Conservation (phyloP, 352 stramenopile genomes). For the Phytophthora idaei region DNA sequence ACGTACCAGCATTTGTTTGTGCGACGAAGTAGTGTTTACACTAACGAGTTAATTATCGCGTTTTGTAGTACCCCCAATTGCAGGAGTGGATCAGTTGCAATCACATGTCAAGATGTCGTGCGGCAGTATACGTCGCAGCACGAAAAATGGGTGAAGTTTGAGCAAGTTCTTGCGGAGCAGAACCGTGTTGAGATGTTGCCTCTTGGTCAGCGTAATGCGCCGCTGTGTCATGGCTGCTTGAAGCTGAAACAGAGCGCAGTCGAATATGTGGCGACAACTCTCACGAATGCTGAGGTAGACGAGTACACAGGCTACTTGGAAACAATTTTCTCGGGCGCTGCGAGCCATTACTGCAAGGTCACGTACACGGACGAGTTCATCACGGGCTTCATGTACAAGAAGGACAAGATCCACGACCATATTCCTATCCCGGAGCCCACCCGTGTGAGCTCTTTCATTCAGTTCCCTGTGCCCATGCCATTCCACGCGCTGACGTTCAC, state of each 20-base stretch:
- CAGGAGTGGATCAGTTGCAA: constrained; percentile 50
- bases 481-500: constrained; percentile 90
- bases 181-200: constrained; percentile 85
- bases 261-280: constrained; percentile 76
- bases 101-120: constrained; percentile 84
- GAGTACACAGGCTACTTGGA: constrained; percentile 80
- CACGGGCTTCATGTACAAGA: constrained; percentile 90
- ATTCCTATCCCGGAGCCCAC: constrained; percentile 88
- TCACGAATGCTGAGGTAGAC: constrained; percentile 62
- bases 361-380: constrained; percentile 87
- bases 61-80: constrained; percentile 66
- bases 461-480: constrained; percentile 88
- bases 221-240: constrained; percentile 81
- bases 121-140: constrained; percentile 75
- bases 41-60: constrained; percentile 15
- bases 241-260: constrained; percentile 80
- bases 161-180: constrained; percentile 73
- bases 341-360: constrained; percentile 85
- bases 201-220: constrained; percentile 80
- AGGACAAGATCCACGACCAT: constrained; percentile 91
- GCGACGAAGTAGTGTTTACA: background rate
- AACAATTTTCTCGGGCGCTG: constrained; percentile 82
- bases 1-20: constrained; percentile 28
- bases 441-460: constrained; percentile 87
- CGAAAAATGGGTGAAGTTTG: constrained; percentile 78